These are phyloP conservation scores for Hypoxylon sp. DNA, from an alignment of 2,329 filamentous ascomycete species.

Conservation along the genomic window DNA sequence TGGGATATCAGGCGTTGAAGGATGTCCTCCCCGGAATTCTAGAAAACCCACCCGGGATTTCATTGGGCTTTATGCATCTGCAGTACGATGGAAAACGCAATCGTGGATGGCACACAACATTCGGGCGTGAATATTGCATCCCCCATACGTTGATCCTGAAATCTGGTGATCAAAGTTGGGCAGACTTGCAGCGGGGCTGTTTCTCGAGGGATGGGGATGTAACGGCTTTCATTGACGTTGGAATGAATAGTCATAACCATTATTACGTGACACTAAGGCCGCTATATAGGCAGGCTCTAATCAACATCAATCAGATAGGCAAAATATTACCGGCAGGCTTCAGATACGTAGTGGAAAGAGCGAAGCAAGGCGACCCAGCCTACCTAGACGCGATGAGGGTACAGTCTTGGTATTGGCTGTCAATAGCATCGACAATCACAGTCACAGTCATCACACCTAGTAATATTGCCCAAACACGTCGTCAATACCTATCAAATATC, in stretches of 20 bases:
- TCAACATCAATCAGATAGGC: not conserved
- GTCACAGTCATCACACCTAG: not conserved
- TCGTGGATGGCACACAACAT: too few relatives aligned
- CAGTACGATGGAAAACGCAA: not conserved
- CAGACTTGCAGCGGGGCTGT: not conserved
- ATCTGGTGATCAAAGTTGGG: slow-evolving; percentile 1
- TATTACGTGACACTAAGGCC: not conserved
- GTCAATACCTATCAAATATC: not conserved
- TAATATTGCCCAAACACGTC: not conserved
- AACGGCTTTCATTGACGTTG: not conserved
- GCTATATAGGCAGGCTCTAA: not conserved
- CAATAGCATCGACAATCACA: not conserved
- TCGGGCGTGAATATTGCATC: not conserved
- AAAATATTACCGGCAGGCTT: not conserved
- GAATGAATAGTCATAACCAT: not conserved
- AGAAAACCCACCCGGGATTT: not conserved
- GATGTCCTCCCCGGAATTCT: not conserved
- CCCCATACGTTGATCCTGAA: not conserved
- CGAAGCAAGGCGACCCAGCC: not conserved
- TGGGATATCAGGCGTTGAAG: not conserved
- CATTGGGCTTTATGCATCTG: not conserved
- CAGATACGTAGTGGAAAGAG: not conserved
- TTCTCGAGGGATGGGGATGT: not conserved
- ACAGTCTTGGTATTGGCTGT: not conserved
- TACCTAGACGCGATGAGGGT: not conserved